Base-by-base conservation (phyloP, 768 basidiomycete species). In the Russula sp. region DNA sequence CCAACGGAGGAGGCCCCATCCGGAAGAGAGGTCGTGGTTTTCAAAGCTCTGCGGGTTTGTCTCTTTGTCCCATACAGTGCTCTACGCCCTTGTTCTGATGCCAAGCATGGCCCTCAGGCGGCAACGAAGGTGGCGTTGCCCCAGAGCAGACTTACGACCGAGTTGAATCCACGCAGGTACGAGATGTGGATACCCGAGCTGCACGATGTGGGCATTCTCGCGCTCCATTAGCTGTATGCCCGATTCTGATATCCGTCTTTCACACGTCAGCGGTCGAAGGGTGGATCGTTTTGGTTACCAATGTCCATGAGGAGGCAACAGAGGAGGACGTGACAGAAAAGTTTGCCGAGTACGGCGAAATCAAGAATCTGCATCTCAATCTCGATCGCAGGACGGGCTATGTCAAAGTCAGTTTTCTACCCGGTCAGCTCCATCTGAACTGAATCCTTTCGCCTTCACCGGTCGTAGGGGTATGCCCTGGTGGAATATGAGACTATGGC, bases 251-350 rank as follows among this genome's bases (percentile, higher is more conserved):
- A 10, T 44, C 53, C 1, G 0, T 49, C 18, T 31, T 49, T 62
- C 63, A 34, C 57, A 61, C 62, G 51, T 61, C 48, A 99, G 96
- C 96, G 56, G 94, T 99, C 11, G 96, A 99, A 74, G 96, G 96
- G 53, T 99, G 96, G 95, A 98, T 99, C 60, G 91, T 99, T 50
- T 81, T 98, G 58, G 93, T 96, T 55, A 97, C 94, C 40, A 91
- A 91, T 67, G 91, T 99, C 7, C 96, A 99, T 71, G 97, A 98
- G 75, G 97, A 99, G 73, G 91, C 97, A 6, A 95, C 94, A 0
- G 97, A 99, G 72, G 97, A 99, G 72, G 97, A 99, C 69, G 81
- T 99, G 14, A 88, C 84, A 49, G 97, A 99, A 78, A 92, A 94
- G 72, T 99, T 99, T 74, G 88, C 87, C 42, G 97, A 98, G 68